Evolutionary conservation across 2,329 filamentous ascomycete genomes (phyloP).

Genomic region (Diaporthe citrichinensis): DNA sequence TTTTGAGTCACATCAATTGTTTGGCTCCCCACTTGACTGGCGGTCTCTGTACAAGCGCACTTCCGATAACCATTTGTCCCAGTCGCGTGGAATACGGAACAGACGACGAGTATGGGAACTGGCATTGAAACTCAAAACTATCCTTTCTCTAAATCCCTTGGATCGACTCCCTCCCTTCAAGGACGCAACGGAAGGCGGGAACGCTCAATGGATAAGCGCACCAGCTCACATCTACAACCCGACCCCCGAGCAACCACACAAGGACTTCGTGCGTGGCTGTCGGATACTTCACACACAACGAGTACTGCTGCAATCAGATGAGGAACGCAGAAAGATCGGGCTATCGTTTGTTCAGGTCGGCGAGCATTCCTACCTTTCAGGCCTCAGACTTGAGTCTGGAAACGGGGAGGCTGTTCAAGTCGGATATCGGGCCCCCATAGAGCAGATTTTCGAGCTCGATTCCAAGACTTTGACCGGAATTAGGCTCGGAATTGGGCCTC

Average conservation of each 20-base stretch:
- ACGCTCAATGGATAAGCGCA: background rate
- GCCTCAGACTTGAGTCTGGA: background rate
- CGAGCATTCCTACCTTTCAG: background rate
- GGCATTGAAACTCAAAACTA: background rate
- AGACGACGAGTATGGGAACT: background rate
- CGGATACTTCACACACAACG: background rate
- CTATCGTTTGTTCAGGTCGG: background rate
- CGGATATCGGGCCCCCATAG: background rate
- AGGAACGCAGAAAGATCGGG: background rate
- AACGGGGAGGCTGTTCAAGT: background rate
- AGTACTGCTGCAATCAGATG: background rate
- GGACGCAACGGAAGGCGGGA: too few species aligned
- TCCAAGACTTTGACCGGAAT: background rate
- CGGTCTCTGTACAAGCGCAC: background rate
- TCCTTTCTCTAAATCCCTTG: background rate
- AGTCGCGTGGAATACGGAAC: background rate
- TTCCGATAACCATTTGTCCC: background rate
- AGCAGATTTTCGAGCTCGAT: background rate
- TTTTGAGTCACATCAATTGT: background rate
- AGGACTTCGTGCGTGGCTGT: background rate
- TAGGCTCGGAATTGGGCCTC: background rate
- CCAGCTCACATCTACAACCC: background rate
- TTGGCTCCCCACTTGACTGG: background rate
- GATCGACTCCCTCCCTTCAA: background rate
- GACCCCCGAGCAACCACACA: background rate